phyloP scores from a whole-genome alignment of 495 filamentous ascomycete genomes.

The Aspergillus conjunctus region DNA sequence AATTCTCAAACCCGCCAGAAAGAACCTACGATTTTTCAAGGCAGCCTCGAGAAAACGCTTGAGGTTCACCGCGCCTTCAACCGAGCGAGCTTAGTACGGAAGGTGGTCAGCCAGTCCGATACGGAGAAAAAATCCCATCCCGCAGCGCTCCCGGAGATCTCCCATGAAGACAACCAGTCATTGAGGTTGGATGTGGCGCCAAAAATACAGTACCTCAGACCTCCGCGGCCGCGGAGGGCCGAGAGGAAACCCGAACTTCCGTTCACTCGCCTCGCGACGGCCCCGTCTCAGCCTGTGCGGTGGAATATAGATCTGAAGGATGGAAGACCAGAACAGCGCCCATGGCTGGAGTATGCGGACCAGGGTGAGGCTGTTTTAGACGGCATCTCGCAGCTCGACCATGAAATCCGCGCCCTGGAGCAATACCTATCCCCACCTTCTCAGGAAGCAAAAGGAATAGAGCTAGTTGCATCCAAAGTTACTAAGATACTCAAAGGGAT shows the following conservation, averaged over 20 bases:
- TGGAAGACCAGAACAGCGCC: conserved; percentile 26
- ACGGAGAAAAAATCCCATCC: conserved; percentile 10
- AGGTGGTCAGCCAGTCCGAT: conserved; percentile 19
- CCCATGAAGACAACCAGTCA: background rate
- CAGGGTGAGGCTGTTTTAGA: conserved; percentile 14
- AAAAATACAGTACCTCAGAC: background rate
- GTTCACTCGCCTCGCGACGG: background rate
- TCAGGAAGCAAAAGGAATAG: conserved; percentile 34
- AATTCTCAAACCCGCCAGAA: conserved; percentile 17
- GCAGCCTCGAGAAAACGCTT: conserved; percentile 49
- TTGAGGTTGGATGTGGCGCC: background rate
- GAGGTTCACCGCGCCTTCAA: conserved; percentile 55
- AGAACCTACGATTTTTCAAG: conserved; percentile 33
- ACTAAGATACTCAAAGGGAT: conserved; percentile 21
- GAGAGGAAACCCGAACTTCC: background rate
- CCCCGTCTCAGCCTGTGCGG: conserved; percentile 12
- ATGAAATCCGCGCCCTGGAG: conserved; percentile 51
- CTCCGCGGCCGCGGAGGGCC: background rate
- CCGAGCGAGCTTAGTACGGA: conserved; percentile 47
- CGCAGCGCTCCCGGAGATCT: conserved; percentile 14
- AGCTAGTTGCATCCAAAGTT: conserved; percentile 34
- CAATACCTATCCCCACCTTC: conserved; percentile 42
- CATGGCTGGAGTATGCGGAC: conserved; percentile 36
- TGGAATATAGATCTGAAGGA: conserved; percentile 22
- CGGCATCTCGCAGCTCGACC: conserved; percentile 35